Evolutionary conservation across 176 grass and related monocot species (phyloP).

Genomic region (Canna indica): DNA sequence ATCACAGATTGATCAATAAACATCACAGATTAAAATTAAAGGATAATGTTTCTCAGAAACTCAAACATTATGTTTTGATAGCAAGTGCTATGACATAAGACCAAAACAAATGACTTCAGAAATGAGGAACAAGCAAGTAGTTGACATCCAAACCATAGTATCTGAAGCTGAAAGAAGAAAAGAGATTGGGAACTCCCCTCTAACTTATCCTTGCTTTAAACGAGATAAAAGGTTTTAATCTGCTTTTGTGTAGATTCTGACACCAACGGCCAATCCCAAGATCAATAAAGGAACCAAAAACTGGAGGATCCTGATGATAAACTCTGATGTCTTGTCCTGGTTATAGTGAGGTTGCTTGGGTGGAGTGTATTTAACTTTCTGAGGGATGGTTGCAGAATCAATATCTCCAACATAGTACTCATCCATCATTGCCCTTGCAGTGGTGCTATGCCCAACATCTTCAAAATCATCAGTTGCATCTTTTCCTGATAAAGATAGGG

Average conservation of each 20-base stretch:
- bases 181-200: background rate
- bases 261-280: conserved; percentile 55
- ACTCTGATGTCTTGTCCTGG: conserved; percentile 68
- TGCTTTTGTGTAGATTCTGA: conserved; percentile 88
- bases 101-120: background rate
- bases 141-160: background rate
- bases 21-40: too few species aligned
- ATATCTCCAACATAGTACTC: conserved; percentile 46
- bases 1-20: too few species aligned
- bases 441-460: conserved; percentile 76
- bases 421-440: conserved; percentile 67
- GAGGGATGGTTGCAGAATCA: conserved; percentile 46
- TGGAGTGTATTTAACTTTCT: conserved; percentile 40
- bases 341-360: conserved; percentile 88
- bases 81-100: background rate
- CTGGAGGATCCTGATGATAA: conserved; percentile 75
- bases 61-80: background rate
- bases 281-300: conserved; percentile 77
- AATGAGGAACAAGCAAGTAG: background rate
- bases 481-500: conserved; percentile 38
- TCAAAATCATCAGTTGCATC: conserved; percentile 86
- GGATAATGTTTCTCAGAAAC: background rate
- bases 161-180: background rate
- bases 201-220: background rate
- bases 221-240: conserved; percentile 5